phyloP scores from a whole-genome alignment of 2,329 filamentous ascomycete genomes.

The Tolypocladium tropicale region DNA sequence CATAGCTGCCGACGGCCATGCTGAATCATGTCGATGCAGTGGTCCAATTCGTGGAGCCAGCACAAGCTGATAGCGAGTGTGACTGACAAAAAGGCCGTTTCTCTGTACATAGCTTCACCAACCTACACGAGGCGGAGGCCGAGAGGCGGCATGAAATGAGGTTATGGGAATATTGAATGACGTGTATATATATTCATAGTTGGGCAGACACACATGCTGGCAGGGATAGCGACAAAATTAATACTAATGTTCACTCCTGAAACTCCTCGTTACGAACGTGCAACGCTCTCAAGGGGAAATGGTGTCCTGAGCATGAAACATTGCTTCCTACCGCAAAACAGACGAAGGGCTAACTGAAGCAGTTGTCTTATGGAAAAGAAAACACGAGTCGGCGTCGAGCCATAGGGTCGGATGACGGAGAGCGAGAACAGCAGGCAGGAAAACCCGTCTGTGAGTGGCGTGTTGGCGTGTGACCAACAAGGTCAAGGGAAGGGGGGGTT shows the following conservation, averaged over 20 bases:
- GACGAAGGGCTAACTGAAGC: background rate
- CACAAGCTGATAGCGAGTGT: background rate
- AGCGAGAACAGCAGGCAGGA: background rate
- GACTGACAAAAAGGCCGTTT: background rate
- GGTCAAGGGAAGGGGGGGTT: background rate
- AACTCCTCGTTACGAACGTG: constrained; percentile 9
- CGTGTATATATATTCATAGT: constrained; percentile 11
- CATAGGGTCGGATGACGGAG: background rate
- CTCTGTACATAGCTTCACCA: background rate
- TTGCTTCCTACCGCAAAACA: background rate
- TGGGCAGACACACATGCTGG: constrained; percentile 2
- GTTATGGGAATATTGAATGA: constrained; percentile 4
- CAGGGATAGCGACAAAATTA: constrained; percentile 5
- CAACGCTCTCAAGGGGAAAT: background rate
- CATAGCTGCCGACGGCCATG: background rate
- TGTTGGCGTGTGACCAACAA: background rate
- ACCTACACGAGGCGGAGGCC: background rate
- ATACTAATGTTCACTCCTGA: constrained; percentile 9
- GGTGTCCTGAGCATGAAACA: background rate
- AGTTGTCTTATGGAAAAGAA: background rate
- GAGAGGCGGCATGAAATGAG: background rate
- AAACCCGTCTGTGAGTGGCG: background rate
- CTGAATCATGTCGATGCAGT: background rate
- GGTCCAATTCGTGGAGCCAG: background rate
- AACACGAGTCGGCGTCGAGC: background rate